Percentiles rank a stretch among this genome's conserved stretches.
Evolutionary conservation across 305 asterid species (phyloP).

Genomic region (Lippia alba): DNA sequence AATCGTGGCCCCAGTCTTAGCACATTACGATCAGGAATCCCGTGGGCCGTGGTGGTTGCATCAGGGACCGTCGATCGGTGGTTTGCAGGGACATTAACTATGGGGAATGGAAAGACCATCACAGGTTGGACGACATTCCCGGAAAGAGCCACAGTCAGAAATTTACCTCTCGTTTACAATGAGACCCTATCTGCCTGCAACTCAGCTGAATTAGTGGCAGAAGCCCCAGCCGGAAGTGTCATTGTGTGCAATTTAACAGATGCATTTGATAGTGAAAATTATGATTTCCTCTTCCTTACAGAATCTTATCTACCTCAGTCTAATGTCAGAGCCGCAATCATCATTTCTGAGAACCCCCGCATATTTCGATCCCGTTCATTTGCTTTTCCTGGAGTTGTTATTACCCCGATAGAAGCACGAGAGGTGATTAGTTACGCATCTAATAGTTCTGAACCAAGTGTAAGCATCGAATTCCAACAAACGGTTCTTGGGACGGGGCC

Average conservation of each 20-base stretch:
- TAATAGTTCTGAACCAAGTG: slow-evolving; percentile 21
- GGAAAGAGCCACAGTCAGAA: slow-evolving; percentile 18
- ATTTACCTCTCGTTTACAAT: slow-evolving; percentile 38
- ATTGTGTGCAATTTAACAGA: slow-evolving; percentile 28
- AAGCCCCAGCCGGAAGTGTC: slow-evolving; percentile 17
- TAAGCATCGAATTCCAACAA: slow-evolving; percentile 42
- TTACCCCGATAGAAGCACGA: slow-evolving; percentile 21
- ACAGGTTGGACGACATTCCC: slow-evolving; percentile 40
- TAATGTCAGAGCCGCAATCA: slow-evolving; percentile 27
- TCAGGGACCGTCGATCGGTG: slow-evolving; percentile 43
- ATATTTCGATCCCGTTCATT: background rate
- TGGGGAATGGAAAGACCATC: slow-evolving; percentile 38
- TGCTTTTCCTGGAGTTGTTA: slow-evolving; percentile 32
- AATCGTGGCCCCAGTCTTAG: slow-evolving; percentile 28
- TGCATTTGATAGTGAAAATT: background rate
- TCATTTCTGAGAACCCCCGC: slow-evolving; percentile 26
- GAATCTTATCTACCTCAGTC: background rate
- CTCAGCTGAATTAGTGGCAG: slow-evolving; percentile 16
- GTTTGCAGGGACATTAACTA: slow-evolving; percentile 38
- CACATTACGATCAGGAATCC: slow-evolving; percentile 34
- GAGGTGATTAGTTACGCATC: slow-evolving; percentile 37
- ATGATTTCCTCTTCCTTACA: background rate
- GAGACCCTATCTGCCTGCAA: slow-evolving; percentile 35
- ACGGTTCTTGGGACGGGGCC: slow-evolving; percentile 39
- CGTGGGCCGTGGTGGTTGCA: slow-evolving; percentile 45